Conservation (phyloP, 106 monocot species). For the Narthecium ossifragum region DNA sequence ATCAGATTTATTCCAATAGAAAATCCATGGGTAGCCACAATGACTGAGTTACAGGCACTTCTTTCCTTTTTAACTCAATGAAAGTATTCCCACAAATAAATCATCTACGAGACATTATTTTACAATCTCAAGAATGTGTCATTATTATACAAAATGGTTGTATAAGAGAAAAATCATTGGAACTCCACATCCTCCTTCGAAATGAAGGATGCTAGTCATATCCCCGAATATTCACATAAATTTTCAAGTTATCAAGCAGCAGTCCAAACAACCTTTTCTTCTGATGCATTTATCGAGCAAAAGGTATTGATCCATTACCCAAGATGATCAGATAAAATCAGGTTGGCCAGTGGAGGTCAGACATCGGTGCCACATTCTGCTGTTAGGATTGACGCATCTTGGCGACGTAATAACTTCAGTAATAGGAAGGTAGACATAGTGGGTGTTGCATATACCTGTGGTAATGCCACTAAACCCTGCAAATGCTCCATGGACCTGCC, state of each 20-base stretch:
- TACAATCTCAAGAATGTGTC: too few species aligned
- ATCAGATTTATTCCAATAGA: too few species aligned
- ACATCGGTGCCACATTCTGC: constrained; percentile 76
- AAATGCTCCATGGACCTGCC: constrained; percentile 63
- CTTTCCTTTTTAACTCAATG: too few species aligned
- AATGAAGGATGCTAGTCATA: background rate
- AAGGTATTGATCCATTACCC: background rate
- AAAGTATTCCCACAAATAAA: too few species aligned
- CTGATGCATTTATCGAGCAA: too few species aligned
- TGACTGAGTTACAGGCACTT: too few species aligned
- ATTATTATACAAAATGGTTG: too few species aligned
- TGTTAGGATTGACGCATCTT: constrained; percentile 43
- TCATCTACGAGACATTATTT: too few species aligned
- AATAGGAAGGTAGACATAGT: constrained; percentile 63
- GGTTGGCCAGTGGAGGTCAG: constrained; percentile 68
- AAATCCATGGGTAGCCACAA: too few species aligned
- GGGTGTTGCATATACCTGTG: constrained; percentile 60
- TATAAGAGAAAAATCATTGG: background rate
- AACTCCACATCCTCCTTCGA: background rate
- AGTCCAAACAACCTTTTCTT: too few species aligned
- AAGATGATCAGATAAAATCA: constrained; percentile 21
- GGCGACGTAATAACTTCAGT: constrained; percentile 47
- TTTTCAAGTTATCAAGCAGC: too few species aligned
- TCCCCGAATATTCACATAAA: background rate
- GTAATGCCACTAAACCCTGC: constrained; percentile 69